A percentile compares a stretch with the other conserved stretches of the same genome.
Evolutionary conservation across 2,329 filamentous ascomycete species (phyloP).

Genomic region (Lasiodiplodia sp.): DNA sequence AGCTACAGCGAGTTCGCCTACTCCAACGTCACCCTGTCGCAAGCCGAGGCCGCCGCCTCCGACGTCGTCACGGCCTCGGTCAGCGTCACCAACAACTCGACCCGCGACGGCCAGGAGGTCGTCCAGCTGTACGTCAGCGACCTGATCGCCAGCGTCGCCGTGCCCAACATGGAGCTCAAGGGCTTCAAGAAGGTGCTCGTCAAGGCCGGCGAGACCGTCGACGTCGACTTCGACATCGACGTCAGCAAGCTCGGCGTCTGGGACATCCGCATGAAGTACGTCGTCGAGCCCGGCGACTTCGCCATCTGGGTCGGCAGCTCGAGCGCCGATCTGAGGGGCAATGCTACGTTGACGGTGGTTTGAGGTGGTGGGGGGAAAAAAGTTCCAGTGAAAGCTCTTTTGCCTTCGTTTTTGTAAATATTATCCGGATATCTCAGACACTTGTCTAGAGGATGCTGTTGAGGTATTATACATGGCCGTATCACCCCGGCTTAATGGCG

Average conservation of each 20-base stretch:
- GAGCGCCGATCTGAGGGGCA: constrained; percentile 63
- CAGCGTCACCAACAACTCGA: constrained; percentile 66
- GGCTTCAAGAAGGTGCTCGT: constrained; percentile 72
- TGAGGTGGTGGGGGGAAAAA: neutral
- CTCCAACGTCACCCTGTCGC: constrained; percentile 60
- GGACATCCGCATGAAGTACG: constrained; percentile 70
- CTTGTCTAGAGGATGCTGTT: too few species aligned
- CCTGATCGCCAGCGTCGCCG: constrained; percentile 66
- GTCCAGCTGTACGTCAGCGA: constrained; percentile 74
- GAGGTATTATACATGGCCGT: too few species aligned
- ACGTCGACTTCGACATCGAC: constrained; percentile 59
- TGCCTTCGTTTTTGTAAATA: constrained; percentile 1
- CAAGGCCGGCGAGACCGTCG: constrained; percentile 65
- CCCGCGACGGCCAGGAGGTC: constrained; percentile 68
- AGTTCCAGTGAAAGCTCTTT: neutral
- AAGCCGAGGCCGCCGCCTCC: constrained; percentile 54
- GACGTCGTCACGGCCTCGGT: constrained; percentile 67
- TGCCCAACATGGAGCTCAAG: constrained; percentile 69
- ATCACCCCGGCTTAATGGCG: too few species aligned
- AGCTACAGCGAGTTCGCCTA: constrained; percentile 72
- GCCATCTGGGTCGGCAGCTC: constrained; percentile 65
- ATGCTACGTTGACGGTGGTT: constrained; percentile 62
- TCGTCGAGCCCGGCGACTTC: constrained; percentile 76
- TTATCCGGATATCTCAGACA: neutral
- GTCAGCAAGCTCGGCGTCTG: constrained; percentile 63